phyloP scores from a whole-genome alignment of 1,284 basidiomycete genomes.

The Pseudozyma tsukubaensis region DNA sequence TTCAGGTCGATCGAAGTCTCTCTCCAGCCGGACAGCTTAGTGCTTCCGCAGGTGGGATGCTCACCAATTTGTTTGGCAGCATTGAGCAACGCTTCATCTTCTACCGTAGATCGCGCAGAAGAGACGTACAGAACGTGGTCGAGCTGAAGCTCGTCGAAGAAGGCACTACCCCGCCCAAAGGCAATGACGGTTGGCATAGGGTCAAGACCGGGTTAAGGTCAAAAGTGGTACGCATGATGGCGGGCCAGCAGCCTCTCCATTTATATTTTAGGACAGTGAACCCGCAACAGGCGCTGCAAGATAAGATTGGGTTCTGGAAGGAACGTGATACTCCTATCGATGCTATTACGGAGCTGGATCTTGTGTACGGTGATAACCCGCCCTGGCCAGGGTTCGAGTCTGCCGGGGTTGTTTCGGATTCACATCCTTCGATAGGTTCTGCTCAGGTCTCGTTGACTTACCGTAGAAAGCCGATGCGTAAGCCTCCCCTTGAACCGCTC shows the following conservation, averaged over 20 bases:
- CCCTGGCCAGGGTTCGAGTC: constrained; percentile 58
- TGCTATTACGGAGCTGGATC: constrained; percentile 60
- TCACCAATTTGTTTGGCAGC: constrained; percentile 35
- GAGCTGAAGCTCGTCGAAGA: constrained; percentile 50
- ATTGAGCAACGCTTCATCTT: constrained; percentile 58
- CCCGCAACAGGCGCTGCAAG: constrained; percentile 6
- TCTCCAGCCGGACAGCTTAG: constrained; percentile 73
- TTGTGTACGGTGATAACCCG: constrained; percentile 59
- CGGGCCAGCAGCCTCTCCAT: constrained; percentile 34
- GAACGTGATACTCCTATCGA: not conserved
- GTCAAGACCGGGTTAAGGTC: constrained; percentile 46
- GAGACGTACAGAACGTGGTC: constrained; percentile 51
- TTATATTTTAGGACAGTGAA: constrained; percentile 50
- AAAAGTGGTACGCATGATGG: constrained; percentile 32
- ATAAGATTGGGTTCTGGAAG: constrained; percentile 22
- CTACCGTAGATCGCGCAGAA: constrained; percentile 49
- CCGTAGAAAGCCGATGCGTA: constrained; percentile 42
- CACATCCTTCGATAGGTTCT: constrained; percentile 29
- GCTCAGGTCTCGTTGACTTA: constrained; percentile 37
- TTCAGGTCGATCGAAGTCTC: constrained; percentile 81
- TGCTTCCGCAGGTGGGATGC: constrained; percentile 22
- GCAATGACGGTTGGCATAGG: constrained; percentile 52
- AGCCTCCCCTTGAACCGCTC: constrained; percentile 27
- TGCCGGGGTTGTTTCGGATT: constrained; percentile 38
- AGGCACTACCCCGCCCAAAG: constrained; percentile 29